Conservation (phyloP, 208 protist genomes). For the Acanthamoeba quina region DNA sequence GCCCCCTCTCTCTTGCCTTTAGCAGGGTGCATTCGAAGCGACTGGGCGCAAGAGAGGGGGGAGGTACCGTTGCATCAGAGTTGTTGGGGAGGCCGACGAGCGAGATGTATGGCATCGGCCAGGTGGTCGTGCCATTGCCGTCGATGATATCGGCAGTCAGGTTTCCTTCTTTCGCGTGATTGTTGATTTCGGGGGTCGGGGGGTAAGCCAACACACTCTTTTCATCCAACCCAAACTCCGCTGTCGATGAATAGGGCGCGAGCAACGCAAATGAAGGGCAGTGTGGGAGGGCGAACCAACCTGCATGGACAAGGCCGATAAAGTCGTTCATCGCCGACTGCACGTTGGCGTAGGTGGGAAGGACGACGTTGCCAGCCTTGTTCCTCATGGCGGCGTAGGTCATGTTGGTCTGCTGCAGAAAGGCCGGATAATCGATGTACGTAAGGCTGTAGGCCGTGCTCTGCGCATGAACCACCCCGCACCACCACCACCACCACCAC, state of each 20-base stretch:
- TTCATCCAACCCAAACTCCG: too few relatives aligned
- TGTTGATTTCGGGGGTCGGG: too few relatives aligned
- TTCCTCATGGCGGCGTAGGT: background rate
- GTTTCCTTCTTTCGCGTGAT: background rate
- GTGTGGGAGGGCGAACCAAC: too few relatives aligned
- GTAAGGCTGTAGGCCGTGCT: background rate
- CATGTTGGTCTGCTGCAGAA: too few relatives aligned
- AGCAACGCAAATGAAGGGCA: too few relatives aligned
- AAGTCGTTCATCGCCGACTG: constrained; percentile 27
- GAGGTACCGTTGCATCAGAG: background rate
- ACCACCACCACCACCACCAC: too few relatives aligned
- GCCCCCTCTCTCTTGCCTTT: background rate
- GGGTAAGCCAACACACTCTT: too few relatives aligned
- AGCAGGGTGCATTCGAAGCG: too few relatives aligned
- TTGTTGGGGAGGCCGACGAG: background rate
- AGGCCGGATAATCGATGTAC: background rate
- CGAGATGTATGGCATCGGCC: background rate
- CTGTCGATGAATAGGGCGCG: too few relatives aligned
- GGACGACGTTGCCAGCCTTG: background rate
- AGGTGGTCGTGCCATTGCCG: background rate
- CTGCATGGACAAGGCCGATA: background rate
- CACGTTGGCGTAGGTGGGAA: background rate
- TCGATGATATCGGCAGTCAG: background rate
- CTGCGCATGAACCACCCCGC: too few relatives aligned
- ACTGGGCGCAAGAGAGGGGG: too few relatives aligned